Base-by-base conservation (phyloP, 2,329 filamentous ascomycete genomes). In the Talaromyces sp. region DNA sequence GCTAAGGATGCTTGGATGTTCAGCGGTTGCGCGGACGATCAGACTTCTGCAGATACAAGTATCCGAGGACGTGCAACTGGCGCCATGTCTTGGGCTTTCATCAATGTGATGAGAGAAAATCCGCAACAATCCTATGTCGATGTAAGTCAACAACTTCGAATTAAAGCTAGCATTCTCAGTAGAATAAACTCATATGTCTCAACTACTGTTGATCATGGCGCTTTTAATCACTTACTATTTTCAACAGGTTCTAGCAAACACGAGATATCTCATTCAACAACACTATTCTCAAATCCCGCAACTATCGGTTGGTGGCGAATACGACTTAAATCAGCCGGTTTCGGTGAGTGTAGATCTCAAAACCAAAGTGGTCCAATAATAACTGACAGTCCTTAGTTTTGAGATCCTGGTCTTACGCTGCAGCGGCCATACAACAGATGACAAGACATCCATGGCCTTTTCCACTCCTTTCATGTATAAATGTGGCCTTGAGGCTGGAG, bases 1-100 rank as follows among this genome's bases (percentile, higher is more conserved):
- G 72, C 75, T 31, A 83, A 82, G 69, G 77, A 79, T 66, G 82
- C 83, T 0, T 83, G 79, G 5, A 84, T 85, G 83, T 83, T 83
- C 62, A 76, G 73, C 39, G 83, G 83, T 2, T 85, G 83, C 66
- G 74, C 77, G 58, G 83, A 84, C 69, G 81, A 84, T 57, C 82
- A 84, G 71, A 84, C 82, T 1, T 79, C 75, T 60, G 82, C 82
- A 19, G 81, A 83, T 74, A 81, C 81, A 13, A 75, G 71, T 19
- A 84, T 84, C 45, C 70, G 74, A 13, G 82, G 82, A 0, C 72
- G 75, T 56, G 70, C 71, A 60, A 71, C 71, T 27, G 72, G 71
- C 67, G 64, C 64, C 10, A 65, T 65, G 64, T 65, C 64, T 31
- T 65, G 64, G 64, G 64, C 64, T 31, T 65, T 65, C 37, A 62